Percentiles rank a stretch among this genome's conserved stretches.
These are phyloP conservation scores for Candida golubevii DNA, from an alignment of 805 yeast genomes.

Conservation along the genomic window DNA sequence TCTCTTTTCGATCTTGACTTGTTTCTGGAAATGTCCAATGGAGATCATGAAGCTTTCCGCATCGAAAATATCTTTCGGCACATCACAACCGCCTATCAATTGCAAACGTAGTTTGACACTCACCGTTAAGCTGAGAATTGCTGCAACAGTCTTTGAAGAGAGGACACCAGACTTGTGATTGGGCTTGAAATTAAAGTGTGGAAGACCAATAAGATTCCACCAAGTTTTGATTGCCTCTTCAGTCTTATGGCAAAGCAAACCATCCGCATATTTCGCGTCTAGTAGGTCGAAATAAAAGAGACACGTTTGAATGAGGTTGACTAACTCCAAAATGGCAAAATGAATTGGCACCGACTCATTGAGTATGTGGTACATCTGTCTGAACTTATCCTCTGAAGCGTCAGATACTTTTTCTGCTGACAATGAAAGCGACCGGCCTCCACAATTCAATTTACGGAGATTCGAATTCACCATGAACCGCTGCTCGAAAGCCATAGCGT, in stretches of 20 bases:
- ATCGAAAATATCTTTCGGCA: conserved; percentile 81
- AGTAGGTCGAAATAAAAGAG: conserved; percentile 74
- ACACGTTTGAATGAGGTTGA: conserved; percentile 68
- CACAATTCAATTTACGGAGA: conserved; percentile 72
- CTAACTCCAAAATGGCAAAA: conserved; percentile 71
- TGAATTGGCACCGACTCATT: conserved; percentile 46
- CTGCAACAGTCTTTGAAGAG: conserved; percentile 69
- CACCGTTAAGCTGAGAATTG: conserved; percentile 71
- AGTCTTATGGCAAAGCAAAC: conserved; percentile 76
- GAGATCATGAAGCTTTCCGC: conserved; percentile 63
- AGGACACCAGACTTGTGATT: conserved; percentile 50
- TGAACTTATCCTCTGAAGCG: conserved; percentile 76
- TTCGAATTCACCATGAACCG: conserved; percentile 71
- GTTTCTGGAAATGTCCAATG: conserved; percentile 75
- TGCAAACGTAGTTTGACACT: conserved; percentile 62
- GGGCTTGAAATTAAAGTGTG: conserved; percentile 40
- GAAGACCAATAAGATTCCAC: conserved; percentile 76
- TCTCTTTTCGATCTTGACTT: conserved; percentile 48
- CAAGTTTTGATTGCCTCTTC: conserved; percentile 66
- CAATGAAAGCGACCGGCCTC: conserved; percentile 77
- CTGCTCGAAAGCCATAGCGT: conserved; percentile 45
- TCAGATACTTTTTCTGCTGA: conserved; percentile 63
- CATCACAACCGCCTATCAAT: conserved; percentile 38
- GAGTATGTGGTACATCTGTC: conserved; percentile 64
- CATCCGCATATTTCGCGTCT: conserved; percentile 71